phyloP scores from a whole-genome alignment of 441 rosid species.

The Kokia cookei region DNA sequence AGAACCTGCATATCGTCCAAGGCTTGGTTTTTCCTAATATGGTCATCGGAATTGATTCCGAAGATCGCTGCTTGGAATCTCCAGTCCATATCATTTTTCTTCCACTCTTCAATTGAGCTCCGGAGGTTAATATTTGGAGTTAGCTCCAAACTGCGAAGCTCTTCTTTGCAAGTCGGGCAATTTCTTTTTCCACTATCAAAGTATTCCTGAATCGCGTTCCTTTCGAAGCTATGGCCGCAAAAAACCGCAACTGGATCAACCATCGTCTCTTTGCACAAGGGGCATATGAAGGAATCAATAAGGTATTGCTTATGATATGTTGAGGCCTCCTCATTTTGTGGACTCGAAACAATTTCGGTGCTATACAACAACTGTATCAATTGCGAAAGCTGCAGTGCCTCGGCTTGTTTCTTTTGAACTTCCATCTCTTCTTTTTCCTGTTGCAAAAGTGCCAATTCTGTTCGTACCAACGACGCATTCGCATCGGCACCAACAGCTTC shows the following conservation, averaged over 20 bases:
- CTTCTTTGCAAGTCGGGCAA: constrained; percentile 42
- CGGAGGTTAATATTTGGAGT: constrained; percentile 43
- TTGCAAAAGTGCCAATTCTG: constrained; percentile 38
- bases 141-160: constrained; percentile 29
- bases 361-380: constrained; percentile 35
- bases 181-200: constrained; percentile 27
- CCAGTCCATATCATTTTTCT: constrained; percentile 32
- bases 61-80: constrained; percentile 30
- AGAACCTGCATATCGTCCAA: constrained; percentile 33
- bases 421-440: constrained; percentile 44
- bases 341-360: constrained; percentile 28
- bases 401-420: constrained; percentile 45
- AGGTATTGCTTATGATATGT: constrained; percentile 19
- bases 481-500: constrained; percentile 33
- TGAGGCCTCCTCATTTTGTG: constrained; percentile 16
- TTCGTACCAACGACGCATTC: constrained; percentile 23
- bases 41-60: constrained; percentile 29
- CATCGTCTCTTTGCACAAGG: constrained; percentile 42
- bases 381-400: constrained; percentile 41
- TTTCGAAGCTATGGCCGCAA: constrained; percentile 52
- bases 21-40: constrained; percentile 22
- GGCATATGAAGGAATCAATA: constrained; percentile 35
- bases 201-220: constrained; percentile 37
- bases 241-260: constrained; percentile 38
- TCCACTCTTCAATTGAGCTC: constrained; percentile 41